These are phyloP conservation scores for Volvariella surrecta DNA, from an alignment of 1,284 basidiomycete genomes.

Conservation along the genomic window DNA sequence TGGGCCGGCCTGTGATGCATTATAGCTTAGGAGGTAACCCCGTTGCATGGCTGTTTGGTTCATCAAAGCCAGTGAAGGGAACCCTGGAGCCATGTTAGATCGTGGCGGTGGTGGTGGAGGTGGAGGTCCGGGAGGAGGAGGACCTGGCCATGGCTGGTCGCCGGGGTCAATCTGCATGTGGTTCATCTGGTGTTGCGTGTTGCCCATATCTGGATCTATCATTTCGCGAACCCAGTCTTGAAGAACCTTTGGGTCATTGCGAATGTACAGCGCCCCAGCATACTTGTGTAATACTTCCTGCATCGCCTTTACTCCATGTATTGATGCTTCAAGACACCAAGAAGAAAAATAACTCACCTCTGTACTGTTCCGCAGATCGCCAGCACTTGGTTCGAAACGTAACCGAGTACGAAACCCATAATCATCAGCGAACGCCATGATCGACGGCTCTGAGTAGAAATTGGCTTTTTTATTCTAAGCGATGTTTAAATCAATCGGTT, in stretches of 20 bases:
- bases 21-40: constrained; percentile 30
- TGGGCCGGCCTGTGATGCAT: constrained; percentile 33
- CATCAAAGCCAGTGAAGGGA: constrained; percentile 30
- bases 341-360: too few species aligned
- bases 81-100: not conserved
- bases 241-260: constrained; percentile 30
- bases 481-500: too few species aligned
- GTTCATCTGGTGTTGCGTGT: constrained; percentile 10
- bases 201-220: constrained; percentile 32
- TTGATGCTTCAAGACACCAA: not conserved
- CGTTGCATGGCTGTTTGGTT: constrained; percentile 45
- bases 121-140: constrained; percentile 10
- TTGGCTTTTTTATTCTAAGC: too few species aligned
- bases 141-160: constrained; percentile 6
- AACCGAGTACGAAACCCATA: too few species aligned
- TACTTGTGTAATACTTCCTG: constrained; percentile 39
- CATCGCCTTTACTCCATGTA: constrained; percentile 33
- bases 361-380: too few species aligned
- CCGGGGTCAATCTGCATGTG: constrained; percentile 1
- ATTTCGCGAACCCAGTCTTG: constrained; percentile 40
- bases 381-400: too few species aligned
- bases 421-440: too few species aligned
- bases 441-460: too few species aligned
- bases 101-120: constrained; percentile 15
- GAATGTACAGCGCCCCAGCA: constrained; percentile 41